Evolutionary conservation across 768 basidiomycete species (phyloP).

Genomic region (Rhodocollybia butyracea): DNA sequence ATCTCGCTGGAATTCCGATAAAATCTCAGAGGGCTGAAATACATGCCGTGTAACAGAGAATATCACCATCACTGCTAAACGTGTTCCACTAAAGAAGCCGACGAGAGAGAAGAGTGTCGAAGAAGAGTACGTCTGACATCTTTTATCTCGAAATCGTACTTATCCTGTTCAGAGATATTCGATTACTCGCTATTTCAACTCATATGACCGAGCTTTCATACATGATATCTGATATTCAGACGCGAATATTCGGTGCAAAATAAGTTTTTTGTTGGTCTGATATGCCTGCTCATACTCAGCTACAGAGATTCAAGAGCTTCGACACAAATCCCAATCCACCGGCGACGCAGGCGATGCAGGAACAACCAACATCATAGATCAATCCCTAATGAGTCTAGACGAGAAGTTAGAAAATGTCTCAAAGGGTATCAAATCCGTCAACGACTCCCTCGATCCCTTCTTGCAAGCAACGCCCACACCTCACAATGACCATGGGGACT

Average conservation of each 20-base stretch:
- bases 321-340: slow-evolving; percentile 77
- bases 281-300: background rate
- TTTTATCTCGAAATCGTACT: slow-evolving; percentile 11
- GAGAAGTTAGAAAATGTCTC: slow-evolving; percentile 74
- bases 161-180: slow-evolving; percentile 56
- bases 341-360: slow-evolving; percentile 51
- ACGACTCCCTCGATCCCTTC: slow-evolving; percentile 62
- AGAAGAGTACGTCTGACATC: slow-evolving; percentile 52
- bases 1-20: background rate
- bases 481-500: slow-evolving; percentile 25
- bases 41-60: slow-evolving; percentile 52
- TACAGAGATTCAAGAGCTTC: slow-evolving; percentile 87
- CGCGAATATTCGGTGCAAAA: slow-evolving; percentile 76
- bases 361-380: slow-evolving; percentile 73
- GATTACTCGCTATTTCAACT: slow-evolving; percentile 72
- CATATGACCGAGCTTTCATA: slow-evolving; percentile 88
- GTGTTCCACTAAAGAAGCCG: slow-evolving; percentile 38
- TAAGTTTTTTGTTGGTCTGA: background rate
- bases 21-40: background rate
- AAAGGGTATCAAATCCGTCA: slow-evolving; percentile 67
- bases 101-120: slow-evolving; percentile 59
- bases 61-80: slow-evolving; percentile 62
- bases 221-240: slow-evolving; percentile 85
- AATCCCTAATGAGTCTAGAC: slow-evolving; percentile 75
- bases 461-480: slow-evolving; percentile 49